Conservation (phyloP, 148 eudicot species). For the Pouteria glomerata region DNA sequence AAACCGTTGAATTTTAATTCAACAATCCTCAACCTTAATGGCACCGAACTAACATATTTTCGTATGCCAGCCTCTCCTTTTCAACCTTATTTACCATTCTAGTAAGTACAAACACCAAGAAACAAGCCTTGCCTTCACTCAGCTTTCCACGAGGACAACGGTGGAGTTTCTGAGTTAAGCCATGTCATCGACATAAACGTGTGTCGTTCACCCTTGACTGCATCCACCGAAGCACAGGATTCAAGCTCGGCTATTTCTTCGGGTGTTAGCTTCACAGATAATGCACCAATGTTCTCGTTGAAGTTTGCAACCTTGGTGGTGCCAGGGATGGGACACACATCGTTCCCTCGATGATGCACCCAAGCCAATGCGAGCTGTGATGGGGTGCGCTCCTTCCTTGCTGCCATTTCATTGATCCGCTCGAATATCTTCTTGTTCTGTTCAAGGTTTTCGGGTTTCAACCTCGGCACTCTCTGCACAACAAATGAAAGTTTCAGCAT, state of each 20-base stretch:
- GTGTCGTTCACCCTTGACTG: neutral
- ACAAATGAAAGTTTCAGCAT: neutral
- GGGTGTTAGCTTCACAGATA: neutral
- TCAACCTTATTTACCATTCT: no score
- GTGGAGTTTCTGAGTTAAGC: neutral
- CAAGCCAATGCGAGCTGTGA: neutral
- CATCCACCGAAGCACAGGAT: neutral
- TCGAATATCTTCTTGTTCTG: neutral
- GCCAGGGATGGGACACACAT: conserved; percentile 1
- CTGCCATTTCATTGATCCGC: neutral
- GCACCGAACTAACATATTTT: no score
- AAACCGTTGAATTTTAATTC: no score
- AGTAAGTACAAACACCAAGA: no score
- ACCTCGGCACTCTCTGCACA: neutral
- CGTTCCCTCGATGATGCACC: neutral
- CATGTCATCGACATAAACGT: neutral
- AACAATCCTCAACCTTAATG: no score
- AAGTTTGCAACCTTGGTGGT: neutral
- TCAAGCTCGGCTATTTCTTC: neutral
- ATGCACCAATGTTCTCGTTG: neutral
- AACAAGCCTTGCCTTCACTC: neutral
- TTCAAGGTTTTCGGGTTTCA: neutral
- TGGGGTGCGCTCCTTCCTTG: neutral
- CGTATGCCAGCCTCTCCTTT: no score
- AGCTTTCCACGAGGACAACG: neutral